A percentile compares a stretch with the other conserved stretches of the same genome.
Conservation (phyloP, 495 filamentous ascomycete species). For the Xylaria nigripes region DNA sequence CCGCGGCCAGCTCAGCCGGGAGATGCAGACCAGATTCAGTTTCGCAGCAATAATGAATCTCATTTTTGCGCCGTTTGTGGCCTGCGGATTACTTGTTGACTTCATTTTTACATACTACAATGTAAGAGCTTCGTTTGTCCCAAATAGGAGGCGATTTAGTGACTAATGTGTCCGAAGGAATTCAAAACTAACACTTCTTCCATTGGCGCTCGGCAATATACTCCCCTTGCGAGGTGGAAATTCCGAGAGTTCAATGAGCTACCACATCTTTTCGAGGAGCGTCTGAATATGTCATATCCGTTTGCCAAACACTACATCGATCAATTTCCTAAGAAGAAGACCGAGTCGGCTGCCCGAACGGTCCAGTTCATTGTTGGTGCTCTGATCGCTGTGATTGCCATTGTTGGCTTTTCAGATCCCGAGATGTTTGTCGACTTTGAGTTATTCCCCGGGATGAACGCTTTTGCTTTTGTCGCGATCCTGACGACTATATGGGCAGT, state of each 20-base stretch:
- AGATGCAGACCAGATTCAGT: slow-evolving; percentile 63
- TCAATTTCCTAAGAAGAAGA: slow-evolving; percentile 94
- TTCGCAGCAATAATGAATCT: slow-evolving; percentile 82
- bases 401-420: slow-evolving; percentile 75
- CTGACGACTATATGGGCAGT: slow-evolving; percentile 64
- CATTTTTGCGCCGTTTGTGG: slow-evolving; percentile 72
- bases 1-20: slow-evolving; percentile 66
- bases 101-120: slow-evolving; percentile 92
- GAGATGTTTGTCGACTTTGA: slow-evolving; percentile 90
- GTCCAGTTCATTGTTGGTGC: slow-evolving; percentile 82
- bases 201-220: slow-evolving; percentile 72
- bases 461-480: slow-evolving; percentile 31
- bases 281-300: slow-evolving; percentile 89
- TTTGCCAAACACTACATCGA: slow-evolving; percentile 88
- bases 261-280: slow-evolving; percentile 79
- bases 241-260: slow-evolving; percentile 98
- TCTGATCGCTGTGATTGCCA: slow-evolving; percentile 69
- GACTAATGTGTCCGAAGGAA: slow-evolving; percentile 44
- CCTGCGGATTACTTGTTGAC: slow-evolving; percentile 71
- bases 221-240: slow-evolving; percentile 92
- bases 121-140: slow-evolving; percentile 33
- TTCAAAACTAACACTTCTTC: slow-evolving; percentile 87
- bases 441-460: slow-evolving; percentile 54
- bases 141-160: neutral
- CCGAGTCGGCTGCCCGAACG: slow-evolving; percentile 69